Base-by-base conservation (phyloP, 768 basidiomycete species). In the Lactarius vividus region DNA sequence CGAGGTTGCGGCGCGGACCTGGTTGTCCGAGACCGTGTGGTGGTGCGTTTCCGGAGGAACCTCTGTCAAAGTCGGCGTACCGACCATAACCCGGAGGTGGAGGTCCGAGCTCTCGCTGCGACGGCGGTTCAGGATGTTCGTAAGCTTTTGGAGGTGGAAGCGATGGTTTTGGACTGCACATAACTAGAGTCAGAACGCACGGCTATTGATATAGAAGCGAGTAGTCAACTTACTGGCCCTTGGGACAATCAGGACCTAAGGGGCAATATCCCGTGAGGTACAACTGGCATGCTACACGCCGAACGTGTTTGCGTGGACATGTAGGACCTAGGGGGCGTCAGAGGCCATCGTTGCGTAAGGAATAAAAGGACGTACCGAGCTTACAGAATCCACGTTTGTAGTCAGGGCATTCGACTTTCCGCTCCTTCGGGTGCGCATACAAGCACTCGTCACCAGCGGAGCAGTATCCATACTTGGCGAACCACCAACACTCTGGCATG, bases 401-500 rank as follows among this genome's bases (percentile, higher is more conserved):
- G 75, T 97, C 94, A 44, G 94, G 94, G 74, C 97, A 99, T 74
- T 96, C 95, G 4, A 92, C 86, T 64, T 87, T 85, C 59, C 95
- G 84, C 77, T 95, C 93, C 75, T 94, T 93, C 15, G 94, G 94
- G 74, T 96, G 94, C 18, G 93, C 92, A 75, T 98, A 99, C 70
- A 99, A 81, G 75, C 97, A 99, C 77, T 98, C 96, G 71, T 96
- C 95, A 63, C 97, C 96, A 23, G 95, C 89, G 29, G 93, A 92
- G 76, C 97, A 98, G 77, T 95, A 98, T 18, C 97, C 97, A 73
- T 94, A 96, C 76, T 96, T 97, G 59, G 93, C 93, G 76, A 88
- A 98, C 95, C 95, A 98, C 89, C 94, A 97, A 73, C 97, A 98
- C 75, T 98, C 94, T 7, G 97, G 97, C 96, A 98, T 98, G 67